phyloP scores from a whole-genome alignment of 306 rosid species.

The Rubus parviflorus region DNA sequence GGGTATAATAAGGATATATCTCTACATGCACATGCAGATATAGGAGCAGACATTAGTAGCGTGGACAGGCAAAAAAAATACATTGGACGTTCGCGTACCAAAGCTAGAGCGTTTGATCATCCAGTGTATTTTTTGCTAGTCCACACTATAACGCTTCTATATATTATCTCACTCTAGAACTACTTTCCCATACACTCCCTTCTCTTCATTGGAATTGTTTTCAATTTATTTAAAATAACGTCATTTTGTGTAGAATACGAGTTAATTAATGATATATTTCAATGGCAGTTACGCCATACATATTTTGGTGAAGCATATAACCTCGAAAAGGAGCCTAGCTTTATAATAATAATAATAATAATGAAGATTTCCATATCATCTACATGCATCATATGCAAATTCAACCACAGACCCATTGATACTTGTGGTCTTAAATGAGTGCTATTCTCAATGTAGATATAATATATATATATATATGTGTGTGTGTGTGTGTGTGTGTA shows the following conservation, averaged over 20 bases:
- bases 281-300: background rate
- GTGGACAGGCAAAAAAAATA: background rate
- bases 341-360: background rate
- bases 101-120: background rate
- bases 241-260: too few species aligned
- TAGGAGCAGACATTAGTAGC: background rate
- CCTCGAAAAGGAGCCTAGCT: background rate
- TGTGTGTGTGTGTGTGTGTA: too few species aligned
- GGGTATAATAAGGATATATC: background rate
- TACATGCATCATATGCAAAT: background rate
- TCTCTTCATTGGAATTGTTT: too few species aligned
- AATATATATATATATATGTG: too few species aligned
- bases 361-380: background rate
- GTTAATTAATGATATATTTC: too few species aligned
- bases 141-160: too few species aligned
- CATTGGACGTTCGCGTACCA: background rate
- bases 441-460: background rate
- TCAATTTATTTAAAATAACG: too few species aligned
- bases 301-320: background rate
- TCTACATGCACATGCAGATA: background rate
- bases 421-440: background rate
- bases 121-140: too few species aligned
- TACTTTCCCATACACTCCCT: too few species aligned
- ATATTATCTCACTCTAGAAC: too few species aligned
- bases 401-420: background rate